Base-by-base conservation (phyloP, 2,329 filamentous ascomycete genomes). In the Pseudopyricularia javanii region DNA sequence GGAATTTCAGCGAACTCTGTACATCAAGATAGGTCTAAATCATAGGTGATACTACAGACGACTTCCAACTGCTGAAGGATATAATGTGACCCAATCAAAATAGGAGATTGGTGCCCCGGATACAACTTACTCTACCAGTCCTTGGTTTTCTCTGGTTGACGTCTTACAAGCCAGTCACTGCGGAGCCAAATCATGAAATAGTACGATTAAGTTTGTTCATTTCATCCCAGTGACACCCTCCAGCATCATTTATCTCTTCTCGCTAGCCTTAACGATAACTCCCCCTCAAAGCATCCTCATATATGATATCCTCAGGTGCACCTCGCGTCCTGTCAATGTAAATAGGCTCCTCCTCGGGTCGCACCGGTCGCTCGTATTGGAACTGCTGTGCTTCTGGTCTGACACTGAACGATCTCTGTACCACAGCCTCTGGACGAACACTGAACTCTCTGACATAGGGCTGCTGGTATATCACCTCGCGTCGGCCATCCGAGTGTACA, bases 261-360 rank as follows among this genome's bases (percentile, higher is more conserved):
- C n/a, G 34, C 26, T 6, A 43, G 15, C 35, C 35, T 53, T 37
- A 57, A 15, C 54, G 54, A 20, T 59, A 59, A 32, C 45, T 33
- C 14, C 55, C 55, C 4, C 51, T 52, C 5, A 50, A 52, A 1
- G 48, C 67, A 40, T 74, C 70, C n/a, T 68, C 59, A 56, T 76
- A 78, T 20, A 72, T 64, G 26, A 74, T 66, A 34, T 74, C 73
- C 47, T 70, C 70, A 14, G 67, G 63, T 26, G 65, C 61, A 49
- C 65, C 66, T 51, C 66, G 65, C 15, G 73, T 70, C 47, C 65
- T 66, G 56, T 75, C 73, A 52, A 74, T 65, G 52, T 72, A 76
- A 3, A 70, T 62, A 43, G 73, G 63, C 35, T 73, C 73, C 48
- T 70, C 69, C 20, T 66, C 66, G 15, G 54, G 45, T 35, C 61